Conservation (phyloP, 2,329 filamentous ascomycete genomes). For the Penicillium sp. region DNA sequence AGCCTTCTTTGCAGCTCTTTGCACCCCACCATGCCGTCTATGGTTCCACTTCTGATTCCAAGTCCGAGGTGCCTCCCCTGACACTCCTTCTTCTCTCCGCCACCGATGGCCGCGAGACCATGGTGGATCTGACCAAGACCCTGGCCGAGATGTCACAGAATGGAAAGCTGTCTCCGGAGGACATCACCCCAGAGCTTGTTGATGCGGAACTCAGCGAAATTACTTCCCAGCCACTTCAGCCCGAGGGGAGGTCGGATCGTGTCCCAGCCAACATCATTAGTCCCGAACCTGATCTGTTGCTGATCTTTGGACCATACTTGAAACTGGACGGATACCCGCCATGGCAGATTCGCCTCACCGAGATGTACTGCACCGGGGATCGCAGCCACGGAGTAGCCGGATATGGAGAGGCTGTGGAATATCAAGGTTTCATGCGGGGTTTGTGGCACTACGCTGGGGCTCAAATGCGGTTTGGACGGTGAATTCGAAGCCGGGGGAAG, state of each 20-base stretch:
- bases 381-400: slow-evolving; percentile 38
- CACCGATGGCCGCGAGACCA: slow-evolving; percentile 86
- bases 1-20: slow-evolving; percentile 71
- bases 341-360: slow-evolving; percentile 92
- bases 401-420: slow-evolving; percentile 65
- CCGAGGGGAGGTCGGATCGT: slow-evolving; percentile 5
- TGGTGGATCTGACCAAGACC: slow-evolving; percentile 94
- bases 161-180: slow-evolving; percentile 74
- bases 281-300: slow-evolving; percentile 83
- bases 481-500: neutral
- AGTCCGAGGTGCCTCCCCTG: slow-evolving; percentile 38
- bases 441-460: slow-evolving; percentile 82
- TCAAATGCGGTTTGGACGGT: slow-evolving; percentile 80
- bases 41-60: slow-evolving; percentile 19
- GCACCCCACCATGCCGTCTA: slow-evolving; percentile 66
- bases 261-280: slow-evolving; percentile 55
- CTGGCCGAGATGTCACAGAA: slow-evolving; percentile 93
- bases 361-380: slow-evolving; percentile 72
- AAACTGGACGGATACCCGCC: slow-evolving; percentile 90
- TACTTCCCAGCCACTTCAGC: slow-evolving; percentile 32
- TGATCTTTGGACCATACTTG: slow-evolving; percentile 82
- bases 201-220: slow-evolving; percentile 79
- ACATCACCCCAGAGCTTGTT: slow-evolving; percentile 83
- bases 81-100: slow-evolving; percentile 78
- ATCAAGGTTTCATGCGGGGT: slow-evolving; percentile 87